Evolutionary conservation across 345 rosid genomes (phyloP).

Genomic region (Anastatica hierochuntica): DNA sequence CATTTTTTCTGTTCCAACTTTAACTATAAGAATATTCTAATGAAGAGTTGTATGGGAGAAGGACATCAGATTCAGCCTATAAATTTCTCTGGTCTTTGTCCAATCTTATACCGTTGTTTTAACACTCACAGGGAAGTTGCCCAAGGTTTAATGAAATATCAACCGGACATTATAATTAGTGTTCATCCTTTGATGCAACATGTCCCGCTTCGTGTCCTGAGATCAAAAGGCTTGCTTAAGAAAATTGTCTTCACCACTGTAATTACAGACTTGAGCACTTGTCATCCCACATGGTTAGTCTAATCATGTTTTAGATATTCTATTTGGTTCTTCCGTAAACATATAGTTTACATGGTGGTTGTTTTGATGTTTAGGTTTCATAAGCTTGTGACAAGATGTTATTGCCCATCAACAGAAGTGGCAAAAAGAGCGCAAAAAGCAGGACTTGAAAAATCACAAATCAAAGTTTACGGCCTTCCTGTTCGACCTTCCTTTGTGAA

Average conservation of each 20-base stretch:
- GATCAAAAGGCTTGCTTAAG: conserved; percentile 73
- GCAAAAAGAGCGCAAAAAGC: conserved; percentile 83
- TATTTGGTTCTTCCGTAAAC: background rate
- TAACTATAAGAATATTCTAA: background rate
- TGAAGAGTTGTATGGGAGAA: no score
- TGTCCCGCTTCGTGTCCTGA: conserved; percentile 91
- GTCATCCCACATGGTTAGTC: conserved; percentile 95
- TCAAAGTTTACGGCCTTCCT: conserved; percentile 95
- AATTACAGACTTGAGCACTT: conserved; percentile 90
- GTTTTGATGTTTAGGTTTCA: conserved; percentile 63
- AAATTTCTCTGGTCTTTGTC: background rate
- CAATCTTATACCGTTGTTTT: conserved; percentile 10
- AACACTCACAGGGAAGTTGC: conserved; percentile 67
- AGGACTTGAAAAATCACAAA: conserved; percentile 73
- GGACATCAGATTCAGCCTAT: background rate
- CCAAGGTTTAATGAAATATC: conserved; percentile 93
- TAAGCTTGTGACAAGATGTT: conserved; percentile 98
- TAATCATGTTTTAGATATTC: background rate
- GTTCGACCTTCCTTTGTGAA: conserved; percentile 95
- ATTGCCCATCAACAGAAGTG: conserved; percentile 90
- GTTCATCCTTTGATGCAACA: conserved; percentile 99
- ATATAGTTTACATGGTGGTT: background rate
- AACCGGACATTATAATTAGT: conserved; percentile 90
- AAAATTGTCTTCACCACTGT: conserved; percentile 94
- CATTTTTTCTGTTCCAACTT: background rate